Conservation (phyloP, 768 basidiomycete species). For the Lepiota venenata region DNA sequence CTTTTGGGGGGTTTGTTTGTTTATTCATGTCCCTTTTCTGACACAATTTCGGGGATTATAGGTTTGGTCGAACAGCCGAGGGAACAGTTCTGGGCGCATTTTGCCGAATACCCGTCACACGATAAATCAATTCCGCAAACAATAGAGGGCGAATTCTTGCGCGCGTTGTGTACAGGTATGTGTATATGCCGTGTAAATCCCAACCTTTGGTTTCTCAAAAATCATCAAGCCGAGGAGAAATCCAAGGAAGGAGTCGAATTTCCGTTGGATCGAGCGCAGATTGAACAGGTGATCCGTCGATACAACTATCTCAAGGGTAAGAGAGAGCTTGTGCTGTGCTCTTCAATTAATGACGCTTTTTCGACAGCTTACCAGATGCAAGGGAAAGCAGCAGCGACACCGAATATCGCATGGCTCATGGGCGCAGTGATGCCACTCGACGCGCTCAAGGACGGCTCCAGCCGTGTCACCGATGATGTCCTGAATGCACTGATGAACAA, state of each 20-base stretch:
- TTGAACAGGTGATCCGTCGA: slow-evolving; percentile 34
- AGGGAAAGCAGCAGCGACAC: slow-evolving; percentile 24
- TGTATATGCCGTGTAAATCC: slow-evolving; percentile 9
- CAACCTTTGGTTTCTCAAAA: slow-evolving; percentile 22
- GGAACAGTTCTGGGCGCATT: slow-evolving; percentile 38
- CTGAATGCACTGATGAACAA: slow-evolving; percentile 31
- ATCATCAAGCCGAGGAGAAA: slow-evolving; percentile 22
- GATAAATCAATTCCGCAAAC: slow-evolving; percentile 31
- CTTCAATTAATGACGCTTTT: no score
- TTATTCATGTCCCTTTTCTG: not conserved
- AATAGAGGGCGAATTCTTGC: slow-evolving; percentile 30
- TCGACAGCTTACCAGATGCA: slow-evolving; percentile 28
- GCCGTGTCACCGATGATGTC: slow-evolving; percentile 23
- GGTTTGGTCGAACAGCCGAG: slow-evolving; percentile 25
- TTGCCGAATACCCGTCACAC: slow-evolving; percentile 42
- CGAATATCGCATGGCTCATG: slow-evolving; percentile 38
- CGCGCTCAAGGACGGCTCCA: slow-evolving; percentile 18
- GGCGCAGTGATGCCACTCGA: slow-evolving; percentile 43
- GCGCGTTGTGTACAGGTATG: slow-evolving; percentile 30
- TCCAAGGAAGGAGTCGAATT: slow-evolving; percentile 25
- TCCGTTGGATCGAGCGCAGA: slow-evolving; percentile 33
- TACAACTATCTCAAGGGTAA: slow-evolving; percentile 35
- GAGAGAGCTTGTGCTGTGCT: slow-evolving; percentile 9
- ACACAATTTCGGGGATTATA: slow-evolving; percentile 11
- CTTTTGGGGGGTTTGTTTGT: not conserved